phyloP scores from a whole-genome alignment of 192 early-diverging fungal genomes.

The Coemansia sp. region DNA sequence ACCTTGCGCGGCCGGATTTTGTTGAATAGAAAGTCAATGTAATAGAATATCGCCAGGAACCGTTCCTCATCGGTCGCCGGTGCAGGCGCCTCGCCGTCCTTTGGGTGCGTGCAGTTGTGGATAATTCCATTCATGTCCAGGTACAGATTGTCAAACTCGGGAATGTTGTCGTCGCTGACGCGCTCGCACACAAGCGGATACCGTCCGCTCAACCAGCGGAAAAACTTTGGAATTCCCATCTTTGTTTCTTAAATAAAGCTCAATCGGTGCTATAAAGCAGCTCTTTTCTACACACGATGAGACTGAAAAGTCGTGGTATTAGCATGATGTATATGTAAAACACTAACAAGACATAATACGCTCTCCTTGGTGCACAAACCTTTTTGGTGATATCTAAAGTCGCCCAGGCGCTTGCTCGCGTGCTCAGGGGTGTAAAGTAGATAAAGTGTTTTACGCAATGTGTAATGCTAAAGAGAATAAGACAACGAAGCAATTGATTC shows the following conservation, averaged over 20 bases:
- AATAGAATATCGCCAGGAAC: constrained; percentile 92
- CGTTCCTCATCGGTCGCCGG: constrained; percentile 94
- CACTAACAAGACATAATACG: background rate
- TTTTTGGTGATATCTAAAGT: background rate
- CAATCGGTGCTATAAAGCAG: no score
- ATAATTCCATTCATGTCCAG: constrained; percentile 99
- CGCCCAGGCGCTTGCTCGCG: background rate
- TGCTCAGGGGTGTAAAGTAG: background rate
- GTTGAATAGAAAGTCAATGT: constrained; percentile 90
- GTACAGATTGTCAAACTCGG: constrained; percentile 96
- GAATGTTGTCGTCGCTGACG: constrained; percentile 86
- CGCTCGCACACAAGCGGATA: constrained; percentile 94
- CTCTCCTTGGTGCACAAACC: background rate
- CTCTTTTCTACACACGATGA: background rate
- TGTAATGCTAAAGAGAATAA: no score
- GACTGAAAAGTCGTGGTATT: no score
- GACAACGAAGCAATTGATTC: no score
- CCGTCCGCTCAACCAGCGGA: constrained; percentile 95
- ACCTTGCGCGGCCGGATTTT: constrained; percentile 93
- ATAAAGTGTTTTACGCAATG: no score
- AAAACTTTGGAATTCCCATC: constrained; percentile 93
- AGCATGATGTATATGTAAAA: no score
- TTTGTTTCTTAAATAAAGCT: background rate
- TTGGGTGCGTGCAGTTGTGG: constrained; percentile 79
- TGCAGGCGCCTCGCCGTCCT: constrained; percentile 58